Base-by-base conservation (phyloP, 139 green algal genomes). In the Edaphochlamys debaryana region DNA sequence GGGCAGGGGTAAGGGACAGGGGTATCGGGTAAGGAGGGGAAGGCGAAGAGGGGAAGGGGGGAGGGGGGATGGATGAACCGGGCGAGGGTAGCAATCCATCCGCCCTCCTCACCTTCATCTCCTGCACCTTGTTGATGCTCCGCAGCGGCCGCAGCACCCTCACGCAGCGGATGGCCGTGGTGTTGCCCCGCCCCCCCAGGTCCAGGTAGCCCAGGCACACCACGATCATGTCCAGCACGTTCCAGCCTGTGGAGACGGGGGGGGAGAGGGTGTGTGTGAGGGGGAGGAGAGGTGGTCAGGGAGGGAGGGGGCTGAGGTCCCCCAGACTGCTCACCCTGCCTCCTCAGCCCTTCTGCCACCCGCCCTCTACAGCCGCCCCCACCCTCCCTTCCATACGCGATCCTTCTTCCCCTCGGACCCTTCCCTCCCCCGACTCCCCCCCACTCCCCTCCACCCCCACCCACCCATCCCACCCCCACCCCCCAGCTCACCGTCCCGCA, bases 111-210 rank as follows among this genome's bases (percentile, higher is more conserved):
- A 93, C 89, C 84, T 73, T 64, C 56, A 93, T 84, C 50, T 84
- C 77, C 38, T 69, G 68, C n/a, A 94, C 85, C 37, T 85, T 85
- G 34, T 88, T 92, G 73, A 94, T 93, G n/a, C 87, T 89, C 22
- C 94, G 85, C 72, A 96, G 87, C 8, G 94, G 92, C 29, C 94
- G 82, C 50, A 96, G 86, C 32, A 94, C 92, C 15, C 94, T 80
- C 34, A 96, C 80, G 41, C 82, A 79, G 11, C 94, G 79, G 38
- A 95, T 80, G 29, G 87, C 86, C 37, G 91, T 94, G 58, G 13
- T 30, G 37, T 87, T 93, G 52, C 79, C 86, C 3, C 88, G 36
- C 8, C 42, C 80, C 2, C 34, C 48, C 30, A 85, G 41, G 32
- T 79, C 77, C 15, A 88, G n/a, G 45, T 66, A 77, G 29, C 85